A percentile compares a stretch with the other conserved stretches of the same genome.
Conservation (phyloP, 768 basidiomycete genomes). For the Postia placenta region DNA sequence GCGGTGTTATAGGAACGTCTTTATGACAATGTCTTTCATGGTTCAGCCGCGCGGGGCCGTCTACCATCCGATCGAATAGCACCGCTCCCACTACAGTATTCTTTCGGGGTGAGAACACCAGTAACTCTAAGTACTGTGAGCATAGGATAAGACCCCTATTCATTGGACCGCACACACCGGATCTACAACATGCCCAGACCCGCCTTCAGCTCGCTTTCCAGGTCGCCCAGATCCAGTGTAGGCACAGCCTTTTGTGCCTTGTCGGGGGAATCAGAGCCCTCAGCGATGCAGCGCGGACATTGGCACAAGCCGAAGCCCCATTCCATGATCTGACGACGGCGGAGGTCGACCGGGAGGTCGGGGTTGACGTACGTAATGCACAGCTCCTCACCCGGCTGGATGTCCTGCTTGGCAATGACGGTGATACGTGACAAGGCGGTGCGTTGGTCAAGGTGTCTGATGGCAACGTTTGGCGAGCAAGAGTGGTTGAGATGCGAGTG, state of each 20-base stretch:
- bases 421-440: slow-evolving; percentile 70
- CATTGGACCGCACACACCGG: neutral
- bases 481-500: slow-evolving; percentile 88
- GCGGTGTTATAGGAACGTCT: too few relatives aligned
- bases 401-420: slow-evolving; percentile 56
- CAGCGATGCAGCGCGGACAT: slow-evolving; percentile 63
- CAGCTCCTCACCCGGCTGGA: slow-evolving; percentile 70
- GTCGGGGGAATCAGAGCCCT: slow-evolving; percentile 29
- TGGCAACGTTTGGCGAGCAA: slow-evolving; percentile 74
- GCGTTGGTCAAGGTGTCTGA: slow-evolving; percentile 68
- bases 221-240: slow-evolving; percentile 23
- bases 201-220: slow-evolving; percentile 58
- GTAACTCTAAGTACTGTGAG: neutral
- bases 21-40: too few relatives aligned
- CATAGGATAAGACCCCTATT: neutral
- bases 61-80: too few relatives aligned
- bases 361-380: slow-evolving; percentile 77
- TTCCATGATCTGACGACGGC: slow-evolving; percentile 48
- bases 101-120: neutral
- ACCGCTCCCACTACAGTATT: neutral
- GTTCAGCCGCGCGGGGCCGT: too few relatives aligned
- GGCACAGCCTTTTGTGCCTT: slow-evolving; percentile 3
- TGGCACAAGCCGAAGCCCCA: slow-evolving; percentile 75
- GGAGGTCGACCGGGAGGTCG: slow-evolving; percentile 32
- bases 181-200: slow-evolving; percentile 46